Percentiles rank a stretch among this genome's conserved stretches.
These are phyloP conservation scores for Vitis hybrid DNA, from an alignment of 177 flowering plant genomes.

Conservation along the genomic window DNA sequence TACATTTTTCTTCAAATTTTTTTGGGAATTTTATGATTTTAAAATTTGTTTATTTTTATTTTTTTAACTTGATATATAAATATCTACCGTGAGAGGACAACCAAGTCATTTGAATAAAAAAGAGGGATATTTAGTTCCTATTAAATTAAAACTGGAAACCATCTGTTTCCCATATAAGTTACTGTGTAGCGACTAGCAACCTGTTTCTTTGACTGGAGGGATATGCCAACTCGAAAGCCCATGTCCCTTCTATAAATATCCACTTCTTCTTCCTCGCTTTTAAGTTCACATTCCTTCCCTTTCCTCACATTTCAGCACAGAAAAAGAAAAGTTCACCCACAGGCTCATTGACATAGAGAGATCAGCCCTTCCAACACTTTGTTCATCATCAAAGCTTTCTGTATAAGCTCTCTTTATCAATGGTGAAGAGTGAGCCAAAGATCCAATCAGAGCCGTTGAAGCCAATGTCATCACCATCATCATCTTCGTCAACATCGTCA, in stretches of 20 bases:
- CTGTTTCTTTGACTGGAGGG: slow-evolving; percentile 14
- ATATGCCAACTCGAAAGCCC: not conserved
- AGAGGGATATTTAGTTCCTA: no score
- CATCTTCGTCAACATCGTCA: slow-evolving; percentile 20
- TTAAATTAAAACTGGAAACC: not conserved
- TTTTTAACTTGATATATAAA: no score
- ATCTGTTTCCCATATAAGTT: not conserved
- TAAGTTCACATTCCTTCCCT: not conserved
- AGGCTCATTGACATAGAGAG: not conserved
- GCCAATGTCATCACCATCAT: slow-evolving; percentile 10
- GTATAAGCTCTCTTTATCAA: slow-evolving; percentile 9
- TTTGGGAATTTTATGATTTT: not conserved
- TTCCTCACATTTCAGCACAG: slow-evolving; percentile 5
- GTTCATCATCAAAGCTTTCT: not conserved
- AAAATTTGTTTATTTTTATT: no score
- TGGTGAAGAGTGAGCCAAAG: slow-evolving; percentile 44
- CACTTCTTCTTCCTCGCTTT: slow-evolving; percentile 4
- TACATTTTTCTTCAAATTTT: not conserved
- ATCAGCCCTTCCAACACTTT: not conserved
- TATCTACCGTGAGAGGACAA: not conserved
- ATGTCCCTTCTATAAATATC: slow-evolving; percentile 33
- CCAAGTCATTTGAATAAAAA: not conserved
- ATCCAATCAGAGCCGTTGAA: slow-evolving; percentile 26
- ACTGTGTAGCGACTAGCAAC: not conserved
- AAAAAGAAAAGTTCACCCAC: not conserved